phyloP scores from a whole-genome alignment of 2,329 filamentous ascomycete genomes.

The Colletotrichum liriopes region DNA sequence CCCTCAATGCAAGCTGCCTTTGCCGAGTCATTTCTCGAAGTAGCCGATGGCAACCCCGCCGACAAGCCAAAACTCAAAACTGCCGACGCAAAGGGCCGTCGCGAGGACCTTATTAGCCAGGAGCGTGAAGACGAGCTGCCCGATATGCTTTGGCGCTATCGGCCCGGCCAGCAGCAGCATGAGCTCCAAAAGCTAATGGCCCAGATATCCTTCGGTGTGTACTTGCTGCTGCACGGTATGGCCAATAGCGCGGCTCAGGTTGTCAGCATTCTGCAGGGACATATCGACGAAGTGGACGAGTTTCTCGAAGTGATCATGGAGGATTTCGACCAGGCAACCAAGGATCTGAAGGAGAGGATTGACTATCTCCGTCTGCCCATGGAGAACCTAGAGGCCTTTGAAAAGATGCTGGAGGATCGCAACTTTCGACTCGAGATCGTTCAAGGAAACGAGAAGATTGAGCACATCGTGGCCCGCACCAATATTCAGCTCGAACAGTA shows the following conservation, averaged over 20 bases:
- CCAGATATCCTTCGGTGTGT: slow-evolving; percentile 94
- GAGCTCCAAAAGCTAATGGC: slow-evolving; percentile 91
- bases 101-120: slow-evolving; percentile 78
- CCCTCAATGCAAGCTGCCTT: slow-evolving; percentile 85
- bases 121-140: slow-evolving; percentile 79
- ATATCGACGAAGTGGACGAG: slow-evolving; percentile 94
- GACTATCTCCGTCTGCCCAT: slow-evolving; percentile 87
- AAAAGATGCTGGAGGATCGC: slow-evolving; percentile 88
- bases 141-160: slow-evolving; percentile 82
- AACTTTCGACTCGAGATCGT: slow-evolving; percentile 87
- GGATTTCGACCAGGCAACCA: slow-evolving; percentile 83
- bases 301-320: slow-evolving; percentile 90
- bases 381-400: slow-evolving; percentile 85
- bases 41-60: slow-evolving; percentile 64
- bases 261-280: slow-evolving; percentile 88
- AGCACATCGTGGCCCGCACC: slow-evolving; percentile 88
- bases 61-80: slow-evolving; percentile 68
- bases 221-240: slow-evolving; percentile 86
- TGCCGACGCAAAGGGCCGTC: slow-evolving; percentile 73
- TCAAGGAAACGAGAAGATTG: slow-evolving; percentile 90
- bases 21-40: slow-evolving; percentile 84
- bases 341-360: slow-evolving; percentile 86
- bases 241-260: slow-evolving; percentile 93
- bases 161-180: slow-evolving; percentile 83
- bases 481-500: slow-evolving; percentile 82